Evolutionary conservation across 2,329 filamentous ascomycete species (phyloP).

Genomic region (Diplodia mutila): DNA sequence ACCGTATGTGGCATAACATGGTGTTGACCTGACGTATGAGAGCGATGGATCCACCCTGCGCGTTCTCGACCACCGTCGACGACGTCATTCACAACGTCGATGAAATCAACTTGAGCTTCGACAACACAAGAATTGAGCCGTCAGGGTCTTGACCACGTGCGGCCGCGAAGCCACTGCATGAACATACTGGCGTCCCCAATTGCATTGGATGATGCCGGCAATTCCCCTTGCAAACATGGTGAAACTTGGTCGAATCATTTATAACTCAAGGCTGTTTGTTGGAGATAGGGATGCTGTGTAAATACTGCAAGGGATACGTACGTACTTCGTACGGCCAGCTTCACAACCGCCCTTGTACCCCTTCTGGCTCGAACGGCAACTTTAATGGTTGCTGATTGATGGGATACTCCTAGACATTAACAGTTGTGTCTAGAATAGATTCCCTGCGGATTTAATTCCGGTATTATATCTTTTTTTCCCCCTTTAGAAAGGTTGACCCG

Average conservation of each 20-base stretch:
- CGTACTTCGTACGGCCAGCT: no score
- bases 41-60: neutral
- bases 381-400: no score
- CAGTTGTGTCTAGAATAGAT: no score
- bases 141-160: neutral
- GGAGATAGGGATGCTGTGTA: no score
- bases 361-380: no score
- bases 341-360: no score
- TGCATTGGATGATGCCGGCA: neutral
- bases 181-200: neutral
- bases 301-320: no score
- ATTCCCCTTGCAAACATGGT: neutral
- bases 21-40: neutral
- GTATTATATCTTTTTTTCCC: neutral
- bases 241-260: neutral
- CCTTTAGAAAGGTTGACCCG: no score
- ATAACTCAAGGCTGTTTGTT: no score
- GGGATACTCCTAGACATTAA: no score
- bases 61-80: neutral
- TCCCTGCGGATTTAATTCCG: slow-evolving; percentile 6
- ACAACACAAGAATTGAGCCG: neutral
- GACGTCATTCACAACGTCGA: neutral
- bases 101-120: no score
- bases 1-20: neutral
- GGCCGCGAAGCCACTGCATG: neutral